These are phyloP conservation scores for Scleroderma citrinum DNA, from an alignment of 768 basidiomycete genomes.

Conservation along the genomic window DNA sequence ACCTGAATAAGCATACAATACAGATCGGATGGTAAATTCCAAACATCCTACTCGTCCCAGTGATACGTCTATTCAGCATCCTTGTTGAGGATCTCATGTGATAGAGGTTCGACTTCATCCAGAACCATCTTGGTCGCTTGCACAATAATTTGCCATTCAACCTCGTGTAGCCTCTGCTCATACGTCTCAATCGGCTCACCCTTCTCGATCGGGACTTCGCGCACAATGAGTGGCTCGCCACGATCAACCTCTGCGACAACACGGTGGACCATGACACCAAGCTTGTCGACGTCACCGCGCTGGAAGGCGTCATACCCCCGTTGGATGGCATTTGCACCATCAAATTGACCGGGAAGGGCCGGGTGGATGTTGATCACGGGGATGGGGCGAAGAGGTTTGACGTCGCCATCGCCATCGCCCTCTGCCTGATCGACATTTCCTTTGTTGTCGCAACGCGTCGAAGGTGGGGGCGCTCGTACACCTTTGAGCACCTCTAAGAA, in stretches of 20 bases:
- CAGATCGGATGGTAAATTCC: too few relatives aligned
- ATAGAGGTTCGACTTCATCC: slow-evolving; percentile 38
- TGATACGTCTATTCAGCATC: slow-evolving; percentile 1
- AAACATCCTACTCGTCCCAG: too few relatives aligned
- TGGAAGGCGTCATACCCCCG: slow-evolving; percentile 87
- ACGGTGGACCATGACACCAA: slow-evolving; percentile 90
- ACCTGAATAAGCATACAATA: too few relatives aligned
- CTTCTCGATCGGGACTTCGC: slow-evolving; percentile 64
- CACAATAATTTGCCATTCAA: slow-evolving; percentile 91
- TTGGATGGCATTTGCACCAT: slow-evolving; percentile 88
- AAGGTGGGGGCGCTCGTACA: slow-evolving; percentile 15
- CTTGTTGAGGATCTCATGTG: slow-evolving; percentile 4
- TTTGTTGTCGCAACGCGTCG: too few relatives aligned
- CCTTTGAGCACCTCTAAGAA: slow-evolving; percentile 67
- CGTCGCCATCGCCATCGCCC: slow-evolving; percentile 22
- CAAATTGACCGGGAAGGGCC: slow-evolving; percentile 93
- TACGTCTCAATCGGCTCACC: slow-evolving; percentile 71
- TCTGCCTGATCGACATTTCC: too few relatives aligned
- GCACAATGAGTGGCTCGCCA: slow-evolving; percentile 81
- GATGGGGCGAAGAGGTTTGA: slow-evolving; percentile 34
- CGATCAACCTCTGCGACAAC: slow-evolving; percentile 92
- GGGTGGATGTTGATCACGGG: slow-evolving; percentile 97
- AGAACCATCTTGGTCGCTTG: slow-evolving; percentile 72
- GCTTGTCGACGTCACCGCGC: slow-evolving; percentile 67
- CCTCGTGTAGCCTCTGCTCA: slow-evolving; percentile 69